Evolutionary conservation across 495 filamentous ascomycete genomes (phyloP).

Genomic region (Neurospora sp.): DNA sequence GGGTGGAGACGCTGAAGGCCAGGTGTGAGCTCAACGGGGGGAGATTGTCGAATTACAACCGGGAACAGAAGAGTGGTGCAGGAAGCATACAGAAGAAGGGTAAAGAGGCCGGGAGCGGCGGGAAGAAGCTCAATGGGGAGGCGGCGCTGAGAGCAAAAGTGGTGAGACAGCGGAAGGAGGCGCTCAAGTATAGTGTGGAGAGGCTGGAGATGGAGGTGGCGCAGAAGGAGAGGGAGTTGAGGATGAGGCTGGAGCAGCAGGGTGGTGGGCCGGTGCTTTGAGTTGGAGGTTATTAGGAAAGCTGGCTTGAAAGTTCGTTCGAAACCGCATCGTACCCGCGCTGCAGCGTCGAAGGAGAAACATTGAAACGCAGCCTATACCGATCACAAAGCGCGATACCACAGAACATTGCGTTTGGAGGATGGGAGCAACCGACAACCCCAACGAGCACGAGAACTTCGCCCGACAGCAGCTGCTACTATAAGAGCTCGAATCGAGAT

Average conservation of each 20-base stretch:
- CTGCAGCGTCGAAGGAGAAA: neutral
- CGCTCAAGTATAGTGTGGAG: constrained; percentile 40
- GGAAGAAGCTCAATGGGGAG: constrained; percentile 17
- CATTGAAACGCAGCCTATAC: neutral
- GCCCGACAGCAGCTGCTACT: neutral
- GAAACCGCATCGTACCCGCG: neutral
- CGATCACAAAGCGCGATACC: neutral
- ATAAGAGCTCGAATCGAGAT: neutral
- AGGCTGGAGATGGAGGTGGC: constrained; percentile 39
- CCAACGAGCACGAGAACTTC: neutral
- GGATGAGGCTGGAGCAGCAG: constrained; percentile 30
- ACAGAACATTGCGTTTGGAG: neutral
- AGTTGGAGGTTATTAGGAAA: neutral
- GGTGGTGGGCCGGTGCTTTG: neutral
- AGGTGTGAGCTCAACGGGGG: constrained; percentile 38
- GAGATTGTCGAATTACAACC: constrained; percentile 19
- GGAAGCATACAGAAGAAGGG: neutral
- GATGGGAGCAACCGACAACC: neutral
- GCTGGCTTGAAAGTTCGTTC: neutral
- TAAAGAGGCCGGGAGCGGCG: neutral
- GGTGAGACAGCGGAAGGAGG: constrained; percentile 31
- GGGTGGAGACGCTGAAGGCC: constrained; percentile 39
- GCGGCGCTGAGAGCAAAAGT: constrained; percentile 29
- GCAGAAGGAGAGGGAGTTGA: constrained; percentile 42
- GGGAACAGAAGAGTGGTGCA: neutral